A percentile compares a stretch with the other conserved stretches of the same genome.
Evolutionary conservation across 108 stramenopile genomes (phyloP).

Genomic region (Cylindrotheca fusiformis): DNA sequence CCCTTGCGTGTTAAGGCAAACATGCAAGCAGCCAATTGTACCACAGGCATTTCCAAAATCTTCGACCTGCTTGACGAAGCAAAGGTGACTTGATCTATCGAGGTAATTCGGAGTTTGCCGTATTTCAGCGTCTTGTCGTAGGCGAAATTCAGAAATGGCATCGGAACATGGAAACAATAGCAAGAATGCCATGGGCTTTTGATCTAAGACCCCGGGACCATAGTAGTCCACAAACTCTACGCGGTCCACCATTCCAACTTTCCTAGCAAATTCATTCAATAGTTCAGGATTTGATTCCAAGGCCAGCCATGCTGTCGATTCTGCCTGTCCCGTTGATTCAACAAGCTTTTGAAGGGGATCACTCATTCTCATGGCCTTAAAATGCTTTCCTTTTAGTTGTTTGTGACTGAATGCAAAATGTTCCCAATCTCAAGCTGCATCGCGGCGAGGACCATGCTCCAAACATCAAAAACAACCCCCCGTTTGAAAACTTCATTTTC

Average conservation of each 20-base stretch:
- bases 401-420: too few species aligned
- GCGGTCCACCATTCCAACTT: not conserved
- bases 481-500: too few species aligned
- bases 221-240: not conserved
- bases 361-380: not conserved
- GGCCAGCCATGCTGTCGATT: not conserved
- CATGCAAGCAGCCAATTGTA: not conserved
- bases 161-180: not conserved
- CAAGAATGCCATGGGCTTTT: not conserved
- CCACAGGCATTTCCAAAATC: not conserved
- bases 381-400: too few species aligned
- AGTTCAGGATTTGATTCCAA: not conserved
- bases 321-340: not conserved
- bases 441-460: too few species aligned
- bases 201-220: not conserved
- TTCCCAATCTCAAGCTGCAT: too few species aligned
- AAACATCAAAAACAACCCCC: too few species aligned
- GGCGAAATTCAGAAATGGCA: not conserved
- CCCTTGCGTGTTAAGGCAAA: not conserved
- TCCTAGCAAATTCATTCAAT: not conserved
- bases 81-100: not conserved
- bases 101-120: not conserved
- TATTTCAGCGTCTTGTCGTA: not conserved
- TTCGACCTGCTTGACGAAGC: not conserved
- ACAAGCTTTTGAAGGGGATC: not conserved